Percentiles rank a stretch among this genome's conserved stretches.
These are phyloP conservation scores for Didymella pinodella DNA, from an alignment of 2,329 filamentous ascomycete species.

Conservation along the genomic window DNA sequence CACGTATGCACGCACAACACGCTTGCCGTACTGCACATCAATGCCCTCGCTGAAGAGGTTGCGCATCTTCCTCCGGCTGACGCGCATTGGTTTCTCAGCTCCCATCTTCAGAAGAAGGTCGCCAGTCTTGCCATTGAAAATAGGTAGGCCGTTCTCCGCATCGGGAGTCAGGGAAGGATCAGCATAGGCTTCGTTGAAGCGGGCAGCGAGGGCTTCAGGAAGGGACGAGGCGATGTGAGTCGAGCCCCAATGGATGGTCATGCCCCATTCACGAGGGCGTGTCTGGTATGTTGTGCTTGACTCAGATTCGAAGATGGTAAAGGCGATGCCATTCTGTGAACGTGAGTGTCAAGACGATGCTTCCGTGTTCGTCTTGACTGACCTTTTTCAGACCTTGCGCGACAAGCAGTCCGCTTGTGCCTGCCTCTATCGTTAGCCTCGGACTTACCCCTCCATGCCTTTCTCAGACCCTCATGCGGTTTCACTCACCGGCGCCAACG, in stretches of 20 bases:
- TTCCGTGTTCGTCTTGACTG: constrained; percentile 6
- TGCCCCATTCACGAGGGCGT: constrained; percentile 38
- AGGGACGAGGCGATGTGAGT: constrained; percentile 31
- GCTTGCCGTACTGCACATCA: constrained; percentile 34
- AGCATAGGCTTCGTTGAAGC: constrained; percentile 37
- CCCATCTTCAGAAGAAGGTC: constrained; percentile 35
- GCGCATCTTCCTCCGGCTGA: constrained; percentile 34
- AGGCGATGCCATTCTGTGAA: constrained; percentile 19
- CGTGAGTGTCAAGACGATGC: constrained; percentile 9
- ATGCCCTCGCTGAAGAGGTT: constrained; percentile 35
- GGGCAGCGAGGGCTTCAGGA: constrained; percentile 25
- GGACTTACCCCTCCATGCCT: constrained; percentile 21
- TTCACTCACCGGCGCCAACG: constrained; percentile 22
- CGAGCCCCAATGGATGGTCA: constrained; percentile 38
- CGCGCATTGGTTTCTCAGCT: constrained; percentile 31
- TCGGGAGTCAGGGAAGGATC: constrained; percentile 26
- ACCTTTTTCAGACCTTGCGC: constrained; percentile 28
- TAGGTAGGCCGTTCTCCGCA: constrained; percentile 33
- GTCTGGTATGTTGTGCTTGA: constrained; percentile 26
- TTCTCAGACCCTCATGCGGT: constrained; percentile 11
- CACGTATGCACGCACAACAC: constrained; percentile 18
- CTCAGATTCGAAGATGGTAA: constrained; percentile 29
- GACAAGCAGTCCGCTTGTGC: constrained; percentile 25
- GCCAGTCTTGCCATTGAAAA: constrained; percentile 37
- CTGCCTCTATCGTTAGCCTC: constrained; percentile 15